phyloP scores from a whole-genome alignment of 202 grass and related monocot genomes.

The Panicum hallii region DNA sequence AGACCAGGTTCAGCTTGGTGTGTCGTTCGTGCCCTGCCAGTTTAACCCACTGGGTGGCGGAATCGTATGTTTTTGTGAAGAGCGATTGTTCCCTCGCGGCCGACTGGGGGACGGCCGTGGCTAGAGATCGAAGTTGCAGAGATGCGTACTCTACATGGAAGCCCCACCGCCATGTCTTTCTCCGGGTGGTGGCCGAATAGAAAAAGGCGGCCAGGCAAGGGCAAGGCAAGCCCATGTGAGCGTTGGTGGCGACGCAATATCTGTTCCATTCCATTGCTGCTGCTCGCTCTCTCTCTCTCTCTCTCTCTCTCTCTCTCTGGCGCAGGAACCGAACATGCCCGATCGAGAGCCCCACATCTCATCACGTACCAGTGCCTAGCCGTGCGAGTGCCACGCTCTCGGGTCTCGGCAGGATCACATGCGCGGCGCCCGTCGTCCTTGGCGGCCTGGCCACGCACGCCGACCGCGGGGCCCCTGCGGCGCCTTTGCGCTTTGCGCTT shows the following conservation, averaged over 20 bases:
- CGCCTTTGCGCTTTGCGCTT: background rate
- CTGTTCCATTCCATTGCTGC: background rate
- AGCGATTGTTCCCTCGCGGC: constrained; percentile 23
- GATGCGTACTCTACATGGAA: background rate
- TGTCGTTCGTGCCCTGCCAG: background rate
- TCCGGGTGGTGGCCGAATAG: background rate
- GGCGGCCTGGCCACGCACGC: background rate
- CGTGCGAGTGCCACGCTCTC: background rate
- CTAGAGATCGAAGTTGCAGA: background rate
- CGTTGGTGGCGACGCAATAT: constrained; percentile 18
- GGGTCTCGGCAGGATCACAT: background rate
- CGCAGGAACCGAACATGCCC: too few species aligned
- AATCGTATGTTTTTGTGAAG: background rate
- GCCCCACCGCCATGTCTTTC: background rate
- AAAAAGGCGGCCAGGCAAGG: background rate
- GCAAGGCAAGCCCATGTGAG: constrained; percentile 50
- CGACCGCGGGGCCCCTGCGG: background rate
- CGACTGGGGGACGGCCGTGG: background rate
- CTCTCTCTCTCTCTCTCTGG: too few species aligned
- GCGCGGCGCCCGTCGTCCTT: background rate
- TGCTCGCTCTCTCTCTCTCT: background rate
- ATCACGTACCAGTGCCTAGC: background rate
- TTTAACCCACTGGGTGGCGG: background rate
- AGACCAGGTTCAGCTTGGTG: background rate
- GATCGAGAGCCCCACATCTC: too few species aligned